Base-by-base conservation (phyloP, 106 monocot genomes). In the Dendrobium nobile region DNA sequence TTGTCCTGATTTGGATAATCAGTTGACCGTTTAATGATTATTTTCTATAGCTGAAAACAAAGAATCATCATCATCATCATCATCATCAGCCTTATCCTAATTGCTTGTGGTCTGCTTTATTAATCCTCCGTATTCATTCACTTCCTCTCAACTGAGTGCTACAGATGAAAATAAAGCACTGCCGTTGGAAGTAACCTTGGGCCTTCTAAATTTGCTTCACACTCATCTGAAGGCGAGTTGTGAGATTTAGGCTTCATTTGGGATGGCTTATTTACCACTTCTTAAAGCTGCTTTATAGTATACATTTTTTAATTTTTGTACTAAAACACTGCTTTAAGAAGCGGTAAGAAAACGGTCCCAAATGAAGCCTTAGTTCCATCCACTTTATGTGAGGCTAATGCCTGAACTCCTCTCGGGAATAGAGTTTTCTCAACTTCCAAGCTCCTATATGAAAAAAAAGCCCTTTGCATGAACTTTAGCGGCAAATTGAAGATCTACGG, bases 1-100 rank as follows among this genome's bases (percentile, higher is more conserved):
- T 47, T 85, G 67, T 54, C 64, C 47, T 13, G 84, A 85, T 75
- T 73, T 44, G 20, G 81, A 28, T 18, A 88, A 67, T 70, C 61
- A 61, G 7, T 5, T 88, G 67, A 77, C 75, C 82, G 54, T 51
- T 47, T 88, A 73, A 85, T 40, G 24, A 22, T 65, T 65, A 2
- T 26, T 65, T 65, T 51, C 10, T 13, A 13, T 51, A 13, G 51
- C 10, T 51, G 10, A 13, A 61, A 61, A 22, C 8, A 67, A 27
- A 67, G 11, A 22, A 65, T 65, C 64, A 65, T 65, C 70, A 70
- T 2, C 33, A 65, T 65, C 70, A 70, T 2, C 33, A 33, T 27
- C 70, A 70, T 64, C 64, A 26, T 24, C 64, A 64, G 33, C 28
- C 28, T 2, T 70, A 37, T 70, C 70, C 24, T 37, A 70, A 33